Base-by-base conservation (phyloP, 2,329 filamentous ascomycete species). In the Hypoxylon rubiginosum region DNA sequence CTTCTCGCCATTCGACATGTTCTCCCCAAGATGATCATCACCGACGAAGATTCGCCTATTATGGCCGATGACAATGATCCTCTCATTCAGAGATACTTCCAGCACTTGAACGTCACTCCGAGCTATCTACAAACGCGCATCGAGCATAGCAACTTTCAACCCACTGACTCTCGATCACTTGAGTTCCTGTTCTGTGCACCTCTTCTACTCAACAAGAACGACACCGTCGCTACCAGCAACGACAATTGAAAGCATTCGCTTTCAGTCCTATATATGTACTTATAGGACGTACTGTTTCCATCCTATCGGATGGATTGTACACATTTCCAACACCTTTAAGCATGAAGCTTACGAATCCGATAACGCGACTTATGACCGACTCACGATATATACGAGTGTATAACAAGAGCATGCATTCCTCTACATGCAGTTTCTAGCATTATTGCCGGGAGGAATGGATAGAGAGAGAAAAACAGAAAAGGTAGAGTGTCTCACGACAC, bases 1-100 rank as follows among this genome's bases (percentile, higher is more conserved):
- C 81, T 91, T 3, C 76, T 90, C 9, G 80, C 80, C n/a, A 89
- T 90, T 59, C 83, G 88, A 41, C 85, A 86, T 65, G 84, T 86
- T 0, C 81, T 89, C 4, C 88, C 89, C 1, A 83, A 84, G 67
- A 87, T 85, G 0, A 74, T 79, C 24, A 73, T 77, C 28, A 79
- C 82, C 1, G 79, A 80, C 41, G 72, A 79, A 0, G 81, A 87
- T 54, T 85, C 84, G 2, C 84, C 85, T 55, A 77, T 89, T 11
- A 74, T 80, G 2, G 80, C 82, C 0, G 80, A 83, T 30, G 83
- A 84, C 21, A 78, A 82, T 19, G 84, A 86, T 48, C 80, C 82
- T 8, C 74, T 78, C 1, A 76, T 87, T 28, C 75, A 77, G 34
- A 78, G 79, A 24, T 91, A 87, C 67, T 90, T 90, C 71, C 79